phyloP scores from a whole-genome alignment of 768 basidiomycete genomes.

The Daedaleopsis nitida region DNA sequence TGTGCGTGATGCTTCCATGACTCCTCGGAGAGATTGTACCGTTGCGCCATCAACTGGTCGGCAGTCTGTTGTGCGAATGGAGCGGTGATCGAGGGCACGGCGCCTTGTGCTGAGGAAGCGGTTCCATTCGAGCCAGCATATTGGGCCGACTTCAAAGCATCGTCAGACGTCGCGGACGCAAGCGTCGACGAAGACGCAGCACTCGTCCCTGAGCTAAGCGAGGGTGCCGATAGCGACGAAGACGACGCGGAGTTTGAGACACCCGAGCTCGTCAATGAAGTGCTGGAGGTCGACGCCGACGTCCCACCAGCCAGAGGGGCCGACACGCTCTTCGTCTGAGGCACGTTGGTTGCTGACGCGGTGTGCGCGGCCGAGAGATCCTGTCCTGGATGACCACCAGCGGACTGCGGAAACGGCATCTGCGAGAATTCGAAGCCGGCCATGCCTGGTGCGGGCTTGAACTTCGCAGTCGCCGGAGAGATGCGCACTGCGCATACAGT shows the following conservation, averaged over 20 bases:
- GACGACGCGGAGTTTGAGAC: conserved; percentile 45
- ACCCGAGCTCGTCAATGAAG: conserved; percentile 25
- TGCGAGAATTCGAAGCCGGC: conserved; percentile 41
- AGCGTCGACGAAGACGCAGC: conserved; percentile 54
- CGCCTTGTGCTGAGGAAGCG: conserved; percentile 5
- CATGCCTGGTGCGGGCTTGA: conserved; percentile 58
- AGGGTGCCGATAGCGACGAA: conserved; percentile 37
- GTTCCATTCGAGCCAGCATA: conserved; percentile 35
- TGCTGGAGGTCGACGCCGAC: conserved; percentile 22
- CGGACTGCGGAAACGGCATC: conserved; percentile 42
- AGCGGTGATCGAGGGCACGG: conserved; percentile 36
- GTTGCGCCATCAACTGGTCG: conserved; percentile 43
- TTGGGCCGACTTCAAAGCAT: conserved; percentile 50
- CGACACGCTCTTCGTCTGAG: conserved; percentile 66
- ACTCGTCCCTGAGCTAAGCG: conserved; percentile 39
- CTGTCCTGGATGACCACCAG: conserved; percentile 35
- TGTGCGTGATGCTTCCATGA: conserved; percentile 86
- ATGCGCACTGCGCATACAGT: conserved; percentile 70
- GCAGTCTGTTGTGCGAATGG: conserved; percentile 47
- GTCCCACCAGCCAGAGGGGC: conserved; percentile 59
- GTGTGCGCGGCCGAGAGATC: conserved; percentile 51
- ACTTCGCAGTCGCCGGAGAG: conserved; percentile 87
- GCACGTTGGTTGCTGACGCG: conserved; percentile 36
- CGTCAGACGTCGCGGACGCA: conserved; percentile 52
- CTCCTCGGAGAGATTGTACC: conserved; percentile 68